These are phyloP conservation scores for Pestalotiopsis sp. DNA, from an alignment of 2,329 filamentous ascomycete species.

Conservation along the genomic window DNA sequence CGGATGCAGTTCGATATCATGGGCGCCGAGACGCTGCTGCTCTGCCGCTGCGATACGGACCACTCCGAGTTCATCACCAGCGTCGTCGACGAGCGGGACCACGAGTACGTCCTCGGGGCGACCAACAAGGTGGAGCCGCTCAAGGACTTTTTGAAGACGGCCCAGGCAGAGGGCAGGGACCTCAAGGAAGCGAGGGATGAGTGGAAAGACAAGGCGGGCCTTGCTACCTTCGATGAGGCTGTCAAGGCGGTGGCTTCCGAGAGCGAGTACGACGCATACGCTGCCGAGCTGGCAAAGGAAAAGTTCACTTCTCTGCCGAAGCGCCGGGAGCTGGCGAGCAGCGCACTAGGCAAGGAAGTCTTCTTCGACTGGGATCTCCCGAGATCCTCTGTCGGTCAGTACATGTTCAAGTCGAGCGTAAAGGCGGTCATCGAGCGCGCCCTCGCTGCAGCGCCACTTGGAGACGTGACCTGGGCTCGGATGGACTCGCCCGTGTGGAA, in stretches of 20 bases:
- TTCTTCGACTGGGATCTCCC: slow-evolving; percentile 39
- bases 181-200: slow-evolving; percentile 29
- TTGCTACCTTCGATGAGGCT: slow-evolving; percentile 38
- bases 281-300: slow-evolving; percentile 8
- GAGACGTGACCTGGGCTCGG: slow-evolving; percentile 39
- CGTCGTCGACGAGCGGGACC: slow-evolving; percentile 38
- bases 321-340: slow-evolving; percentile 21
- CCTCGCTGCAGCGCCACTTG: slow-evolving; percentile 36
- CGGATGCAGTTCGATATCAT: slow-evolving; percentile 43
- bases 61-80: slow-evolving; percentile 41
- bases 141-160: slow-evolving; percentile 25
- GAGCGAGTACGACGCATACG: slow-evolving; percentile 29
- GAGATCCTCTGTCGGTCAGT: slow-evolving; percentile 35
- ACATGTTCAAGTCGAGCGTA: slow-evolving; percentile 34
- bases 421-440: slow-evolving; percentile 35
- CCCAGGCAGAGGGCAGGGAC: slow-evolving; percentile 25
- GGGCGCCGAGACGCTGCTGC: slow-evolving; percentile 39
- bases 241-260: slow-evolving; percentile 28
- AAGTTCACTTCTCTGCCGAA: slow-evolving; percentile 3
- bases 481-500: slow-evolving; percentile 37
- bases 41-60: slow-evolving; percentile 40
- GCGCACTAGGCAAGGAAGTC: slow-evolving; percentile 26
- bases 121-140: slow-evolving; percentile 33
- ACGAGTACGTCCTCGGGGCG: slow-evolving; percentile 40
- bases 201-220: slow-evolving; percentile 33